Conservation (phyloP, 2,329 filamentous ascomycete species). For the Pseudogymnoascus sp. region DNA sequence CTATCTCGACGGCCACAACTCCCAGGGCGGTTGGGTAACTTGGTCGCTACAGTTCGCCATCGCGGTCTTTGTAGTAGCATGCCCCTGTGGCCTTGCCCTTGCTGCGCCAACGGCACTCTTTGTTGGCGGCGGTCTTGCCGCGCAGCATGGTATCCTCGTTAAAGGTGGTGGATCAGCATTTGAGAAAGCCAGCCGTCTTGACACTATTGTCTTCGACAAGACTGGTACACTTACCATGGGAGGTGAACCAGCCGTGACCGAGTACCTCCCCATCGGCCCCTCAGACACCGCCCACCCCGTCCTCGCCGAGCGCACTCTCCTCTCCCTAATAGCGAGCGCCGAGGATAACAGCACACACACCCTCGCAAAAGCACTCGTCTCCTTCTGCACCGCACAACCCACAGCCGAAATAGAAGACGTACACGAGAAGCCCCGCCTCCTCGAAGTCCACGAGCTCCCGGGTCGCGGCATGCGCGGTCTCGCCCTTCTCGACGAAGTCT, state of each 20-base stretch:
- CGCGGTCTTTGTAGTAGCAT: conserved; percentile 52
- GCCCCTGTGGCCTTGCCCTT: conserved; percentile 52
- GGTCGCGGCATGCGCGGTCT: conserved; percentile 61
- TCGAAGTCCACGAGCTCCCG: conserved; percentile 54
- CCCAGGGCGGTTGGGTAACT: conserved; percentile 53
- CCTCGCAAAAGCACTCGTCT: conserved; percentile 60
- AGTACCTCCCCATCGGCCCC: conserved; percentile 12
- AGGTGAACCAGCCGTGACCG: conserved; percentile 59
- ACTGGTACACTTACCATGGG: conserved; percentile 51
- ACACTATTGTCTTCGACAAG: conserved; percentile 52
- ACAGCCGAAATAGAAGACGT: neutral
- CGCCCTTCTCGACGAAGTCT: conserved; percentile 31
- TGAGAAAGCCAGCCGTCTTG: conserved; percentile 46
- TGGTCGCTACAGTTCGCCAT: conserved; percentile 73
- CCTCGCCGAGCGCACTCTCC: neutral
- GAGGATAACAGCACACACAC: conserved; percentile 70
- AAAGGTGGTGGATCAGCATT: conserved; percentile 53
- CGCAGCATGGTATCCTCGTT: conserved; percentile 47
- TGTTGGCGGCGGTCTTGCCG: conserved; percentile 49
- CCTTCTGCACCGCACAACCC: conserved; percentile 42
- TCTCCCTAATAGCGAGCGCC: conserved; percentile 31
- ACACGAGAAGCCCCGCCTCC: conserved; percentile 23
- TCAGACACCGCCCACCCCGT: neutral
- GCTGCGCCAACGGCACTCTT: conserved; percentile 52
- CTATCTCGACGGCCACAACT: conserved; percentile 43